A percentile compares a stretch with the other conserved stretches of the same genome.
phyloP scores from a whole-genome alignment of 139 green algal species.

The Micractinium sp. region DNA sequence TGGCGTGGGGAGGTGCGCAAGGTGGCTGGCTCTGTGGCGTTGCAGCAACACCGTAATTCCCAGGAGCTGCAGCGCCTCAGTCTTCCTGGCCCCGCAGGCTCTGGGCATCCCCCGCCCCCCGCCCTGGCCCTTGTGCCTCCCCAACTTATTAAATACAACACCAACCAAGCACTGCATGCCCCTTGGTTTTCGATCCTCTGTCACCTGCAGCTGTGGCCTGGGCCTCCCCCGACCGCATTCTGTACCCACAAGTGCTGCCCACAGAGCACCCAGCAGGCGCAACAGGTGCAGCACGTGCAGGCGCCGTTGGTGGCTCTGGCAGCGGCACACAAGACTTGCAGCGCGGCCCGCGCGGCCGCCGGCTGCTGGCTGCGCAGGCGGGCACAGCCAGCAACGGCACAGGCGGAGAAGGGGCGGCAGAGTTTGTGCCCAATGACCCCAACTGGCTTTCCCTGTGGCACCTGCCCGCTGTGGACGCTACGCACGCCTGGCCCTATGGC shows the following conservation, averaged over 20 bases:
- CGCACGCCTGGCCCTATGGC: slow-evolving; percentile 9
- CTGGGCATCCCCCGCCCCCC: no score
- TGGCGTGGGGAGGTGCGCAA: no score
- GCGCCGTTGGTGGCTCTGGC: neutral
- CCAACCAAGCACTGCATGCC: no score
- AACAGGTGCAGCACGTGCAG: neutral
- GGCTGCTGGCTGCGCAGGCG: neutral
- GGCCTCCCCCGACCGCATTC: neutral
- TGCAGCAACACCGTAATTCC: no score
- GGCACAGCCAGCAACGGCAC: neutral
- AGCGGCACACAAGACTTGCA: neutral
- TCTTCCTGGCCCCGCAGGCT: no score
- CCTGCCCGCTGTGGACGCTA: neutral
- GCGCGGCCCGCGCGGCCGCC: no score
- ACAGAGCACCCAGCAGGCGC: neutral
- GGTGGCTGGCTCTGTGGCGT: no score
- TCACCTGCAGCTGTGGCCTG: neutral
- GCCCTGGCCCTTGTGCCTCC: neutral
- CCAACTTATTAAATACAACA: neutral
- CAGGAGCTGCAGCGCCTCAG: no score
- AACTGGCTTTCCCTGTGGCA: neutral
- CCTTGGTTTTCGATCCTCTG: neutral
- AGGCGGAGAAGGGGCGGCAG: neutral
- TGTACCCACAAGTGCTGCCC: neutral
- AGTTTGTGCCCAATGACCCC: neutral